phyloP scores from a whole-genome alignment of 2,329 filamentous ascomycete genomes.

The Beauveria australis region DNA sequence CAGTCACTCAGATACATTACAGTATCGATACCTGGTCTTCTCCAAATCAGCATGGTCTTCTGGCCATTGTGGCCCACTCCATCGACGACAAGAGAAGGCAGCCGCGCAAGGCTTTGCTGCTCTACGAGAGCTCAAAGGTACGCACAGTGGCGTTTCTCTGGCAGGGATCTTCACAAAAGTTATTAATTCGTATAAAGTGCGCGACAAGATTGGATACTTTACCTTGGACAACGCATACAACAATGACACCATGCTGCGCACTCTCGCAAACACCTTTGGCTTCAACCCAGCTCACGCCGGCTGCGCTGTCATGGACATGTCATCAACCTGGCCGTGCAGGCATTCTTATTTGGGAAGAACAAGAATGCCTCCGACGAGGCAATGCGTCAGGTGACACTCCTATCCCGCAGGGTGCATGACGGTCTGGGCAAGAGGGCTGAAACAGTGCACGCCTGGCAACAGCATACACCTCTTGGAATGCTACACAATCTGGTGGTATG shows the following conservation, averaged over 20 bases:
- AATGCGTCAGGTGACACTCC: not conserved
- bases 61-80: not conserved
- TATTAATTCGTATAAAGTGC: constrained; percentile 7
- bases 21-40: constrained; percentile 3
- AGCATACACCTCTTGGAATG: not conserved
- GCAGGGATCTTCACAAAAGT: constrained; percentile 10
- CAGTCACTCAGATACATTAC: constrained; percentile 2
- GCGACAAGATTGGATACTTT: constrained; percentile 9
- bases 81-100: not conserved
- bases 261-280: constrained; percentile 10
- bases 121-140: constrained; percentile 9
- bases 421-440: not conserved
- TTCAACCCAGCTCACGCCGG: constrained; percentile 8
- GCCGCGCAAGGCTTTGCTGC: not conserved
- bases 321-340: constrained; percentile 11
- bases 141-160: constrained; percentile 10
- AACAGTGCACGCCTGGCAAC: not conserved
- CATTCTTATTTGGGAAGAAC: constrained; percentile 9
- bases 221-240: constrained; percentile 14
- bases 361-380: constrained; percentile 7
- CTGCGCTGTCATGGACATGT: constrained; percentile 10
- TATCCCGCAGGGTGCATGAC: not conserved
- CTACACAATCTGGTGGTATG: constrained; percentile 8
- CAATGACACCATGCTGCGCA: constrained; percentile 14
- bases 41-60: not conserved